Conservation (phyloP, 148 eudicot genomes). For the Talinum fruticosum region DNA sequence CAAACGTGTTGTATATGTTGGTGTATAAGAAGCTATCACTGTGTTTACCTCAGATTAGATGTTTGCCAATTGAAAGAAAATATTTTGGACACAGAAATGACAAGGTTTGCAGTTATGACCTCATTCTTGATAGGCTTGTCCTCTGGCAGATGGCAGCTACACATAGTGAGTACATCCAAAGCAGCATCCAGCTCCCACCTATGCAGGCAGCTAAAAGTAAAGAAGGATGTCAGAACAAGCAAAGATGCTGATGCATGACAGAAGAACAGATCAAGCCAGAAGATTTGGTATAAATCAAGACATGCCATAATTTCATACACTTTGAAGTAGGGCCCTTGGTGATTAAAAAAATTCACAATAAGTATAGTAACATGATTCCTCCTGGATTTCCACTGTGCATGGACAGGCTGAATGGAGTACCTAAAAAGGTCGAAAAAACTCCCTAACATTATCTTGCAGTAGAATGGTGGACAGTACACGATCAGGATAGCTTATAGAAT, state of each 20-base stretch:
- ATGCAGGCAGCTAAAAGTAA: constrained; percentile 59
- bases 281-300: neutral
- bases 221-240: neutral
- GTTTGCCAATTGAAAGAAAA: neutral
- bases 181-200: constrained; percentile 96
- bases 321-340: too few relatives aligned
- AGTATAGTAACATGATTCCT: too few relatives aligned
- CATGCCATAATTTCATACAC: neutral
- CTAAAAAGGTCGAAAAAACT: too few relatives aligned
- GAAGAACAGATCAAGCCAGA: neutral
- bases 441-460: too few relatives aligned
- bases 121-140: constrained; percentile 60
- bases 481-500: too few relatives aligned
- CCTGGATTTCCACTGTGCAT: too few relatives aligned
- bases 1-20: too few relatives aligned
- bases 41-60: too few relatives aligned
- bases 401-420: too few relatives aligned
- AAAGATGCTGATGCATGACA: neutral
- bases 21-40: too few relatives aligned
- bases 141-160: constrained; percentile 85
- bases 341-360: too few relatives aligned
- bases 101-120: constrained; percentile 39
- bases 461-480: too few relatives aligned
- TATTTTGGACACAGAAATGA: neutral
- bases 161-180: constrained; percentile 96